phyloP scores from a whole-genome alignment of 345 rosid genomes.

The Brassica carinata region DNA sequence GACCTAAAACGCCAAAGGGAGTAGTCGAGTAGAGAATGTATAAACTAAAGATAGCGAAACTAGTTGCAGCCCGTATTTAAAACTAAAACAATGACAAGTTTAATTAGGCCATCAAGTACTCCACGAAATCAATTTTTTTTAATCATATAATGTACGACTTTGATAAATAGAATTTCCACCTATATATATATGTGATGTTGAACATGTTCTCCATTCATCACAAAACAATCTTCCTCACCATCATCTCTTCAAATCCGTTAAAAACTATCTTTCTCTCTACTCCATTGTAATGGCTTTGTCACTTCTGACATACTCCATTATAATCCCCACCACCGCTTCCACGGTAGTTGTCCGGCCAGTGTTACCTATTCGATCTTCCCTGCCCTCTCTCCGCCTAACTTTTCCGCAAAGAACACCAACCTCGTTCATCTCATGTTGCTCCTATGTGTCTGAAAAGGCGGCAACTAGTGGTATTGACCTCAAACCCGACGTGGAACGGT shows the following conservation, averaged over 20 bases:
- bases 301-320: slow-evolving; percentile 16
- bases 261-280: neutral
- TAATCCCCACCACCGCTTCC: slow-evolving; percentile 9
- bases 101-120: neutral
- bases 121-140: neutral
- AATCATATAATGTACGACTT: neutral
- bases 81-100: neutral
- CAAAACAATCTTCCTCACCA: slow-evolving; percentile 16
- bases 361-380: slow-evolving; percentile 2
- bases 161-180: neutral
- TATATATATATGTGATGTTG: neutral
- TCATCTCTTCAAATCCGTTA: neutral
- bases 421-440: slow-evolving; percentile 23
- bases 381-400: slow-evolving; percentile 8
- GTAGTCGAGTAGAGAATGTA: no score
- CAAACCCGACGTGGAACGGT: slow-evolving; percentile 28
- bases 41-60: no score
- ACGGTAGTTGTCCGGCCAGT: neutral
- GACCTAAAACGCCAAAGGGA: no score
- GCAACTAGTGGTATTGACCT: slow-evolving; percentile 15
- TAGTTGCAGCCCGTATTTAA: no score
- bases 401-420: slow-evolving; percentile 12
- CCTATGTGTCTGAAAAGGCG: slow-evolving; percentile 28
- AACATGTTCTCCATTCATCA: slow-evolving; percentile 1
- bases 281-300: slow-evolving; percentile 16